Evolutionary conservation across 78 protist species (phyloP).

Genomic region (Dictyostelium purpureum): DNA sequence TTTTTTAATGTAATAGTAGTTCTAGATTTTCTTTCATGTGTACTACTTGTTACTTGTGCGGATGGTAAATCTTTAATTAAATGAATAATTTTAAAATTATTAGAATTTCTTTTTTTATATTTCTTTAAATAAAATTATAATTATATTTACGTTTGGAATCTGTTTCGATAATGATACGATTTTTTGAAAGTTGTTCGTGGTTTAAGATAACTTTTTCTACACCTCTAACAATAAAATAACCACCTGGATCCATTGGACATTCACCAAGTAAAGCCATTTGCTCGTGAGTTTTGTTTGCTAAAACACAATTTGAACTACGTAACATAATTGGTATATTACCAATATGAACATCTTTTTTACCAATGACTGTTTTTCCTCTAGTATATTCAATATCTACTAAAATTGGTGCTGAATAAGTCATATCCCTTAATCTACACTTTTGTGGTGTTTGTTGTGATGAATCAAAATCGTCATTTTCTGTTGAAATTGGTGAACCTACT

Average conservation of each 20-base stretch:
- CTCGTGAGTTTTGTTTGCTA: conserved; percentile 75
- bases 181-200: conserved; percentile 98
- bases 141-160: too few relatives aligned
- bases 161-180: conserved; percentile 95
- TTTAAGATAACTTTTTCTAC: conserved; percentile 96
- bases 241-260: conserved; percentile 98
- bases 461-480: conserved; percentile 79
- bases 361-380: conserved; percentile 49
- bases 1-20: conserved; percentile 85
- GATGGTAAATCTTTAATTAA: conserved; percentile 83
- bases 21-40: conserved; percentile 93
- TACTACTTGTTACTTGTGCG: conserved; percentile 88
- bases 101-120: too few relatives aligned
- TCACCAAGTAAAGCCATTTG: conserved; percentile 95
- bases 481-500: conserved; percentile 87
- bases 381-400: conserved; percentile 94
- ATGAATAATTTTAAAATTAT: too few relatives aligned
- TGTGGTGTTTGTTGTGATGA: conserved; percentile 87
- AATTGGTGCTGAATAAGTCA: conserved; percentile 98
- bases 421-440: conserved; percentile 98
- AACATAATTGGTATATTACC: conserved; percentile 99
- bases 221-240: conserved; percentile 93
- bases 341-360: conserved; percentile 80
- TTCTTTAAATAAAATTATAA: too few relatives aligned
- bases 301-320: conserved; percentile 91